Base-by-base conservation (phyloP, 768 basidiomycete genomes). In the Cytidiella melzeri region DNA sequence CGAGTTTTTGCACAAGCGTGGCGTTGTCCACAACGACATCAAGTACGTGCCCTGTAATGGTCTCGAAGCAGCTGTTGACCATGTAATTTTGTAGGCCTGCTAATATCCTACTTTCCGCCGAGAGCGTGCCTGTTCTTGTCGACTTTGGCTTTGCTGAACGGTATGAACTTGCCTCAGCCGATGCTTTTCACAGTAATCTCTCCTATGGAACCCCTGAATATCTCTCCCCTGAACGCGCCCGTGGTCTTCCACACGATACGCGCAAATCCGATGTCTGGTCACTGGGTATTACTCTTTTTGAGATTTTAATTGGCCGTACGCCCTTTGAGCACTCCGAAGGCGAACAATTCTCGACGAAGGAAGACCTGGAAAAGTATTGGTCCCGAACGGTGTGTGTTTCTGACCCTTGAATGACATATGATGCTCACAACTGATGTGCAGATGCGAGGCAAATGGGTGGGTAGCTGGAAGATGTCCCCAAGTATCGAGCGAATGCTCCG, bases 101-200 rank as follows among this genome's bases (percentile, higher is more conserved):
- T 13, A 99, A 99, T 61, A 92, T 99, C 57, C 76, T 99, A 2
- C 73, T 99, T 41, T 87, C 88, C 1, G 67, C 70, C 47, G 75
- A 83, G 55, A 84, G 84, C 58, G 70, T 92, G 1, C 91, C 92
- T 1, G 87, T 96, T 3, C 78, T 98, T 3, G 87, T 96, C 30
- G 96, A 98, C 66, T 99, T 96, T 60, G 95, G 96, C 1, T 99
- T 98, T 58, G 92, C 95, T 1, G 89, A 95, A 60, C 81, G 80
- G 55, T 93, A 93, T 61, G 84, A 90, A 55, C 59, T 76, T 38
- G 64, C 69, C 1, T 79, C 81, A 0, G 63, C 71, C 15, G 80
- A 79, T 18, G 83, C 87, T 1, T 92, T 92, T 70, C 80, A 83
- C 55, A 88, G 86, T 57, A 87, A 87, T 58, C 74, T 91, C 41